A percentile compares a stretch with the other conserved stretches of the same genome.
These are phyloP conservation scores for Fusarium incarnatum DNA, from an alignment of 2,329 filamentous ascomycete species.

Conservation along the genomic window DNA sequence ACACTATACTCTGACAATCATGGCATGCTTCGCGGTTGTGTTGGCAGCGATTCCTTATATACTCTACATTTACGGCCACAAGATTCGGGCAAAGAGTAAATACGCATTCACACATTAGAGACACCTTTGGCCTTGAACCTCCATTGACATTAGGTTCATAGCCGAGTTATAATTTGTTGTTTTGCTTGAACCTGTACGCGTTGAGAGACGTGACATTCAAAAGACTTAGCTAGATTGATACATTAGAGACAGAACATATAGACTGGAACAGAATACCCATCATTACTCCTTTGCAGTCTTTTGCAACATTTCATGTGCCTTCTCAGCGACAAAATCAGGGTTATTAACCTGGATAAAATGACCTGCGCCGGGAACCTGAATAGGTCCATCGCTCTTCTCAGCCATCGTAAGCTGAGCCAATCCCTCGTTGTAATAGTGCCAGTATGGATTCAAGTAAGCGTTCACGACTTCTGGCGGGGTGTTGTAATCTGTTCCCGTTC, in stretches of 20 bases:
- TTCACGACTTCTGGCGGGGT: slow-evolving; percentile 52
- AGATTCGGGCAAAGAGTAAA: slow-evolving; percentile 37
- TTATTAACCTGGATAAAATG: slow-evolving; percentile 63
- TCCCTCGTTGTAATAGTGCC: slow-evolving; percentile 65
- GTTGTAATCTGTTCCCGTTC: slow-evolving; percentile 5
- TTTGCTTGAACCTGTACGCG: too few species aligned
- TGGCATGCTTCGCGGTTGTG: slow-evolving; percentile 47
- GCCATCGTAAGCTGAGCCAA: slow-evolving; percentile 57
- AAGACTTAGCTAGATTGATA: too few species aligned
- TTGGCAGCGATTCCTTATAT: slow-evolving; percentile 49
- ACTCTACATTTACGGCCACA: slow-evolving; percentile 43
- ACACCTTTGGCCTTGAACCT: too few species aligned
- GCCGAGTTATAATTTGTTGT: too few species aligned
- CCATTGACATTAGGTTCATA: too few species aligned
- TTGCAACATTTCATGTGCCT: slow-evolving; percentile 19
- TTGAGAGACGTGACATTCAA: too few species aligned
- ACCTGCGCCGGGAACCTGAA: slow-evolving; percentile 28
- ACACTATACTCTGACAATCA: slow-evolving; percentile 50
- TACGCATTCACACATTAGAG: slow-evolving; percentile 24
- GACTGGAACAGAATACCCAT: not conserved
- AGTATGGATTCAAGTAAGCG: slow-evolving; percentile 64
- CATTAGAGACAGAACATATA: not conserved
- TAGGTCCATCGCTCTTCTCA: slow-evolving; percentile 50
- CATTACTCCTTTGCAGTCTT: not conserved
- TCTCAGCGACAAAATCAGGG: slow-evolving; percentile 57